Percentiles rank a stretch among this genome's conserved stretches.
phyloP scores from a whole-genome alignment of 1,284 basidiomycete genomes.

The Lignosus rhinocerotis region DNA sequence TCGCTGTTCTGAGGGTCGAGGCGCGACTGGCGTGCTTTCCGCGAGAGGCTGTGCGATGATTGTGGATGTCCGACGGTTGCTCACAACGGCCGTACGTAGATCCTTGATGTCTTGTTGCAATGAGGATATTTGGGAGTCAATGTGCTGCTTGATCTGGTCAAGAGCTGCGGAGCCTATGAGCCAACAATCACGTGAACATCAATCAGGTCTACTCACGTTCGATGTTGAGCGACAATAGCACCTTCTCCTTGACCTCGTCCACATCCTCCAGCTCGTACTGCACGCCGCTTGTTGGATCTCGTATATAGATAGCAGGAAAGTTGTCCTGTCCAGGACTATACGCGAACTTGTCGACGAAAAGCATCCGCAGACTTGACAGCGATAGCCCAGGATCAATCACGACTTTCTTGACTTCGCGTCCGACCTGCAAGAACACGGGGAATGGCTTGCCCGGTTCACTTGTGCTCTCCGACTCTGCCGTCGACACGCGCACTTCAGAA shows the following conservation, averaged over 20 bases:
- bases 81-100: conserved; percentile 68
- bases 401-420: conserved; percentile 90
- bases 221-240: conserved; percentile 89
- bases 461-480: conserved; percentile 12
- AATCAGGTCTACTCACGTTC: conserved; percentile 71
- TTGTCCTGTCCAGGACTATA: conserved; percentile 93
- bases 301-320: conserved; percentile 95
- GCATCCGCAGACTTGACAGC: conserved; percentile 73
- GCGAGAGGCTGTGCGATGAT: conserved; percentile 57
- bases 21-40: conserved; percentile 56
- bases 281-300: conserved; percentile 88
- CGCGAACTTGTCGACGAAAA: conserved; percentile 95
- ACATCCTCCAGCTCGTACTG: conserved; percentile 96
- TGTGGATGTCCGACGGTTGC: conserved; percentile 48
- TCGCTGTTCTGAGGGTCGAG: conserved; percentile 72
- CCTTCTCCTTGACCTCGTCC: conserved; percentile 89
- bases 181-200: conserved; percentile 9
- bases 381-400: conserved; percentile 70
- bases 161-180: conserved; percentile 61
- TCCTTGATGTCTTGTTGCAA: conserved; percentile 94
- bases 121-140: conserved; percentile 84
- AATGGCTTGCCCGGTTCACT: conserved; percentile 40
- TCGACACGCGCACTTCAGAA: conserved; percentile 7
- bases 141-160: conserved; percentile 98
- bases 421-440: conserved; percentile 87